phyloP scores from a whole-genome alignment of 805 yeast genomes.

The Kazachstania bromeliacearum region DNA sequence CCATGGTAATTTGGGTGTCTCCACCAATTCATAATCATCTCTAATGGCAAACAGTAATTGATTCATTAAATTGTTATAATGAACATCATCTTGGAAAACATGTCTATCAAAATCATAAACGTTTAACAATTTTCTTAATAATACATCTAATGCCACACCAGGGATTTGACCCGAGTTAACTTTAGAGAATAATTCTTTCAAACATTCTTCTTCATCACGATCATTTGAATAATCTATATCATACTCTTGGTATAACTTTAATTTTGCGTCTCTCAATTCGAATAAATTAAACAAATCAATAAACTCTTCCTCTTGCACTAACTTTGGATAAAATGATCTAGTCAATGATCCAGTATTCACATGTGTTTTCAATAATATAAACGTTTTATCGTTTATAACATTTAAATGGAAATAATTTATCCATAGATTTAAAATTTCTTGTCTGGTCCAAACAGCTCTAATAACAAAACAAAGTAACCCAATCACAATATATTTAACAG shows the following conservation, averaged over 20 bases:
- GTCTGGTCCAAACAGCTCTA: constrained; percentile 15
- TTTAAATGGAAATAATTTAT: constrained; percentile 12
- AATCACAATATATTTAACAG: constrained; percentile 10
- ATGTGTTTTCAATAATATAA: not conserved
- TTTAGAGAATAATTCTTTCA: not conserved
- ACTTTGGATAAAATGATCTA: not conserved
- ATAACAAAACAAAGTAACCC: constrained; percentile 10
- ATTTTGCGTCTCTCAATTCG: not conserved
- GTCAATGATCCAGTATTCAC: not conserved
- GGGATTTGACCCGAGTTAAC: not conserved
- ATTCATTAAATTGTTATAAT: not conserved
- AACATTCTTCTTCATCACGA: not conserved
- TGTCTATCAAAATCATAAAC: not conserved
- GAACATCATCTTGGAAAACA: not conserved
- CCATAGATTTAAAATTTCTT: constrained; percentile 24
- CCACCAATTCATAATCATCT: not conserved
- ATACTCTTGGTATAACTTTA: not conserved
- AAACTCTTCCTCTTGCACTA: not conserved
- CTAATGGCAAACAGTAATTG: not conserved
- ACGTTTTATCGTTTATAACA: constrained; percentile 7
- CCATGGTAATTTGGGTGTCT: not conserved
- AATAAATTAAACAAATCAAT: not conserved
- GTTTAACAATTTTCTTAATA: not conserved
- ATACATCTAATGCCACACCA: not conserved
- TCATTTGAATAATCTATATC: not conserved